Evolutionary conservation across 345 rosid genomes (phyloP).

Genomic region (Nephelium lappaceum): DNA sequence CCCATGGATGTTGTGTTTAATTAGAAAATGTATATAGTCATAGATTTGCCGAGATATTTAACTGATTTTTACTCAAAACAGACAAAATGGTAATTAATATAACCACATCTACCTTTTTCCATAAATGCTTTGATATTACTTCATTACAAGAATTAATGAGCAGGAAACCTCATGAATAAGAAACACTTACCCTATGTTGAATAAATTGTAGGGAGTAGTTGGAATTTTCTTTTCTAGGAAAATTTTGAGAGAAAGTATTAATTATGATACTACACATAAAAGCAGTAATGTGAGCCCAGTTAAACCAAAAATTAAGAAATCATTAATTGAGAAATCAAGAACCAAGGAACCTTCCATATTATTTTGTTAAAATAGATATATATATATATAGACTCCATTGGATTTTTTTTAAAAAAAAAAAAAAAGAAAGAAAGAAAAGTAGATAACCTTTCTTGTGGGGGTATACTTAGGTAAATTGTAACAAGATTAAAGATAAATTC

Average conservation of each 20-base stretch:
- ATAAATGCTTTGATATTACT: slow-evolving; percentile 17
- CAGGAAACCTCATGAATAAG: not conserved
- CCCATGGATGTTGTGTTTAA: slow-evolving; percentile 7
- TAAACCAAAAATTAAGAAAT: not conserved
- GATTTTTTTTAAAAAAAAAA: no score
- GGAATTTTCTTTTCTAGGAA: slow-evolving; percentile 19
- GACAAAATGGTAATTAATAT: not conserved
- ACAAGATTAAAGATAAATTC: no score
- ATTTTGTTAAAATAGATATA: not conserved
- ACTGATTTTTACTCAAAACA: slow-evolving; percentile 6
- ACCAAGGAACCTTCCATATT: not conserved
- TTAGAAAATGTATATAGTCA: slow-evolving; percentile 9
- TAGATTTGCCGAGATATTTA: slow-evolving; percentile 18
- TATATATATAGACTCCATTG: no score
- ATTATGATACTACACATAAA: slow-evolving; percentile 10
- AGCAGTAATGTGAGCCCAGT: not conserved
- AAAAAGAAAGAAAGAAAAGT: no score
- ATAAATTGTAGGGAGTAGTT: slow-evolving; percentile 26
- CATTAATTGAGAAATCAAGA: not conserved
- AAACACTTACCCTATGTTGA: not conserved
- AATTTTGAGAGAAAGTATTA: not conserved
- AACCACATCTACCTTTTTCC: slow-evolving; percentile 10
- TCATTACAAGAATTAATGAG: slow-evolving; percentile 27
- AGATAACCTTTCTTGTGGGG: no score
- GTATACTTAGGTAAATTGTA: no score